Evolutionary conservation across 768 basidiomycete species (phyloP).

Genomic region (Suillus variegatus): DNA sequence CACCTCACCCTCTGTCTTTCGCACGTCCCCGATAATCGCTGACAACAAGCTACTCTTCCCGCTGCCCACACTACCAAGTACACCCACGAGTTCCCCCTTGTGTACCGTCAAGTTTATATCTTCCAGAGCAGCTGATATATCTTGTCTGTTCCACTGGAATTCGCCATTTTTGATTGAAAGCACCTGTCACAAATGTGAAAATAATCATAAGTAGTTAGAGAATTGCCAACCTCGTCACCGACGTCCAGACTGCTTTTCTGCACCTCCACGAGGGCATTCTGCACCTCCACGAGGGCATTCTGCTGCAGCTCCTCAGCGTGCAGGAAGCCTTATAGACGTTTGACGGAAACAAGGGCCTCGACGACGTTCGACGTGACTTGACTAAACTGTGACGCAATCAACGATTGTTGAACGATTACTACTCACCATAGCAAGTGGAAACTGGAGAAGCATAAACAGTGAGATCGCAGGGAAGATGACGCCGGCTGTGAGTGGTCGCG

Average conservation of each 20-base stretch:
- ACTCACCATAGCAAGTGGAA: too few species aligned
- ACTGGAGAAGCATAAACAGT: too few species aligned
- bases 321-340: constrained; percentile 76
- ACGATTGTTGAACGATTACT: background rate
- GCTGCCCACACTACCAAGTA: constrained; percentile 87
- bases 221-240: constrained; percentile 57
- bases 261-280: constrained; percentile 49
- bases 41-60: constrained; percentile 87
- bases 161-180: constrained; percentile 74
- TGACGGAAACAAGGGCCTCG: constrained; percentile 82
- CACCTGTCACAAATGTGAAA: constrained; percentile 37
- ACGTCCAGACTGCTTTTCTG: constrained; percentile 39
- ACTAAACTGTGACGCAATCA: constrained; percentile 47
- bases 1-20: constrained; percentile 70
- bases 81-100: constrained; percentile 83
- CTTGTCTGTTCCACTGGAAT: constrained; percentile 73
- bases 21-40: constrained; percentile 89
- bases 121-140: constrained; percentile 64
- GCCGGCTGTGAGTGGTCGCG: constrained; percentile 79
- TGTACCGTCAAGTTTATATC: constrained; percentile 72
- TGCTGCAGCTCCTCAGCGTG: constrained; percentile 76
- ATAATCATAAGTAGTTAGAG: background rate
- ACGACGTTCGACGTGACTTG: constrained; percentile 80
- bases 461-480: constrained; percentile 96
- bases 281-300: constrained; percentile 65